Evolutionary conservation across 1,284 basidiomycete genomes (phyloP).

Genomic region (Cutaneotrichosporon arboriforme): DNA sequence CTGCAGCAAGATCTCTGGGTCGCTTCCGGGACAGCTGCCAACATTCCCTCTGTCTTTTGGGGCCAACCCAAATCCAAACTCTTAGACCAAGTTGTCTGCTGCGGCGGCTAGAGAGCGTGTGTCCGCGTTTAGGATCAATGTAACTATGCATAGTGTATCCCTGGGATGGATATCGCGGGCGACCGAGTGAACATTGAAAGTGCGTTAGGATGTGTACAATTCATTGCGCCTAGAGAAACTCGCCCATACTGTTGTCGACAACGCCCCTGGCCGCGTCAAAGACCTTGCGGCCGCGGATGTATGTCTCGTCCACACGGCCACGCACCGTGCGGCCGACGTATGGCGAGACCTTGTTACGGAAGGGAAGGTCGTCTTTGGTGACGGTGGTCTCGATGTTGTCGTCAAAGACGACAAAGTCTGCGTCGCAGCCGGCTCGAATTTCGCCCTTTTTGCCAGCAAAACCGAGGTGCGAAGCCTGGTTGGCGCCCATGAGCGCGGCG

Average conservation of each 20-base stretch:
- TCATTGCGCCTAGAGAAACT: background rate
- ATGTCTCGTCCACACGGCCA: conserved; percentile 71
- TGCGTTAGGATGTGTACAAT: too few relatives aligned
- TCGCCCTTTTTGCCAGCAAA: conserved; percentile 64
- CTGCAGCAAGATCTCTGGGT: background rate
- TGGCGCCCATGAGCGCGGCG: conserved; percentile 65
- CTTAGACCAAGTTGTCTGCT: background rate
- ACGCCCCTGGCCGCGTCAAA: conserved; percentile 52
- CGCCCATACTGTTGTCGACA: conserved; percentile 3
- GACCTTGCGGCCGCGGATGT: conserved; percentile 63
- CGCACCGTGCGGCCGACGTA: conserved; percentile 67
- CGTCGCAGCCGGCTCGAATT: conserved; percentile 67
- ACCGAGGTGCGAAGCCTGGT: conserved; percentile 71
- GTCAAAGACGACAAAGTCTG: conserved; percentile 80
- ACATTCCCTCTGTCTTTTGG: background rate
- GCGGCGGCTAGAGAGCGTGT: background rate
- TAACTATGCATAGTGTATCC: too few relatives aligned
- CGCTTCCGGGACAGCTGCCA: background rate
- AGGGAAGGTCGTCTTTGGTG: conserved; percentile 55
- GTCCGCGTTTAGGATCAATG: too few relatives aligned
- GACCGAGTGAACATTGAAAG: too few relatives aligned
- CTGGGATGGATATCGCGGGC: too few relatives aligned
- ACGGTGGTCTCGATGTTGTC: conserved; percentile 51
- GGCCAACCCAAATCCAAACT: background rate
- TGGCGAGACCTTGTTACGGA: conserved; percentile 88